Percentiles rank a stretch among this genome's conserved stretches.
Conservation (phyloP, 108 stramenopile genomes). For the Nannochloropsis granulata region DNA sequence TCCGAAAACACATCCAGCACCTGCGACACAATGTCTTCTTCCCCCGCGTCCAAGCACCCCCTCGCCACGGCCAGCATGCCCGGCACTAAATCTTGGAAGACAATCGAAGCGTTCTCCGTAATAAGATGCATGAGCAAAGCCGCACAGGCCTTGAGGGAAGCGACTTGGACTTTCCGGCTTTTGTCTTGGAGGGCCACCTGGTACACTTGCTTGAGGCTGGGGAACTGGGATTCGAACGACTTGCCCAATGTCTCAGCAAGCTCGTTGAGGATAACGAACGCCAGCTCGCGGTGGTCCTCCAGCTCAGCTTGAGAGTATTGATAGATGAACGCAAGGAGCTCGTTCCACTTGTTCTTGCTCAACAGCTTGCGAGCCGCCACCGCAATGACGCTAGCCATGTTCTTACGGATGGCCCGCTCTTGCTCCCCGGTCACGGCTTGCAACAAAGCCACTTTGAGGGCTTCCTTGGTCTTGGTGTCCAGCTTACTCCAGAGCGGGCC, state of each 20-base stretch:
- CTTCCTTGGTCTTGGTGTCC: constrained; percentile 43
- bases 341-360: not conserved
- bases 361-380: not conserved
- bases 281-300: constrained; percentile 70
- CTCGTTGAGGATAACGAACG: constrained; percentile 70
- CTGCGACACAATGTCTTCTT: constrained; percentile 47
- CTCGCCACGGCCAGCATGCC: constrained; percentile 29
- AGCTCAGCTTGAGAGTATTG: constrained; percentile 7
- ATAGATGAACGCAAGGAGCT: not conserved
- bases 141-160: constrained; percentile 19
- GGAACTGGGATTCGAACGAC: constrained; percentile 59
- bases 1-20: constrained; percentile 58
- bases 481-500: constrained; percentile 55
- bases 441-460: constrained; percentile 35
- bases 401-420: not conserved
- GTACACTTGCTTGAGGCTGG: constrained; percentile 54
- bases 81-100: constrained; percentile 22
- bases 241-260: constrained; percentile 78
- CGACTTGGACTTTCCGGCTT: constrained; percentile 19
- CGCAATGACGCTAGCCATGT: not conserved
- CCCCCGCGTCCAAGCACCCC: constrained; percentile 21
- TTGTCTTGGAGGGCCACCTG: constrained; percentile 48
- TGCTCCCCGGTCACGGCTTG: not conserved
- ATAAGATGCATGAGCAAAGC: constrained; percentile 22
- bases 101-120: constrained; percentile 23